phyloP scores from a whole-genome alignment of 805 yeast genomes.

The Yamadazyma ubonensis region DNA sequence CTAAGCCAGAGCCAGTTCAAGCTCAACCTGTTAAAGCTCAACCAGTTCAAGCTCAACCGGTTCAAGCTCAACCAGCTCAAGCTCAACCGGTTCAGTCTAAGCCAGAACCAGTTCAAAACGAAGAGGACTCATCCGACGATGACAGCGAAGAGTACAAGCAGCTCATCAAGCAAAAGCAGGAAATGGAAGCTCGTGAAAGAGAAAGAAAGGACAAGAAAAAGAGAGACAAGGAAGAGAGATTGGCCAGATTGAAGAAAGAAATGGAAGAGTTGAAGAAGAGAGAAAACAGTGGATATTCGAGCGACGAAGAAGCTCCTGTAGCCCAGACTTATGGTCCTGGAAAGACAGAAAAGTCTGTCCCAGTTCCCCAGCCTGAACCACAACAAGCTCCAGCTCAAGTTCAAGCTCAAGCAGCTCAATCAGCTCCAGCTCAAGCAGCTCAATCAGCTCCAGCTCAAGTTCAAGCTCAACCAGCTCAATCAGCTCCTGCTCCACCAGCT shows the following conservation, averaged over 20 bases:
- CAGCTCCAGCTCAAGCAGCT: constrained; percentile 3
- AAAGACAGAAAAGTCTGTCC: constrained; percentile 4
- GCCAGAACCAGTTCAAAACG: constrained; percentile 9
- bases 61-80: constrained; percentile 11
- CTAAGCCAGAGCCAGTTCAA: not conserved
- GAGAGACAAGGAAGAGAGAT: constrained; percentile 57
- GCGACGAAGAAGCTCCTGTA: constrained; percentile 14
- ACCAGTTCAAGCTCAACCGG: constrained; percentile 5
- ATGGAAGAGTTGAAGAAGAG: constrained; percentile 51
- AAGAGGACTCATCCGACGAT: constrained; percentile 19
- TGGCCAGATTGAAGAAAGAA: constrained; percentile 57
- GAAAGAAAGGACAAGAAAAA: constrained; percentile 50
- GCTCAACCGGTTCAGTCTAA: constrained; percentile 9
- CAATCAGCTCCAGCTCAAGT: constrained; percentile 3
- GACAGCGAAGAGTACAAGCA: constrained; percentile 51
- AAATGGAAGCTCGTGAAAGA: constrained; percentile 42
- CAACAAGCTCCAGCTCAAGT: not conserved
- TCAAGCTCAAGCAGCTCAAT: not conserved
- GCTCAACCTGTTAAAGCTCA: constrained; percentile 1
- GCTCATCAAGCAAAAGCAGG: constrained; percentile 43
- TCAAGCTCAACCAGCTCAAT: constrained; percentile 1
- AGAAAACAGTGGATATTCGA: constrained; percentile 24
- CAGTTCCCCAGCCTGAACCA: too few species aligned
- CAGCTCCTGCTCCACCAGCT: not conserved
- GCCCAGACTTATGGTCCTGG: constrained; percentile 22